Conservation (phyloP, 2,329 filamentous ascomycete species). For the Paecilomyces fulvus region DNA sequence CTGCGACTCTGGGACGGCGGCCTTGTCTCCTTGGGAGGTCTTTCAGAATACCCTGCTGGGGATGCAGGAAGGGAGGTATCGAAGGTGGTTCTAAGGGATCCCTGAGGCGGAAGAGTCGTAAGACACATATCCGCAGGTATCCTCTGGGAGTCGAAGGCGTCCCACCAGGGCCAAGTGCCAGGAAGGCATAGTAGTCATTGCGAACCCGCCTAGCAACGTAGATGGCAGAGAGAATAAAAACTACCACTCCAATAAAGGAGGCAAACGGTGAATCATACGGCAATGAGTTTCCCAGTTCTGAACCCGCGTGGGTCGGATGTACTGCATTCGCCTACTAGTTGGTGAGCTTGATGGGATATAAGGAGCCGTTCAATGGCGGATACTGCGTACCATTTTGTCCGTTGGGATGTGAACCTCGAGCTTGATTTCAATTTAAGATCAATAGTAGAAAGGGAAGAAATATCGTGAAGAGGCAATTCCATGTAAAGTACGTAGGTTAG, state of each 20-base stretch:
- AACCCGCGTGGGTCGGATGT: not conserved
- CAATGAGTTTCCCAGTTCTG: not conserved
- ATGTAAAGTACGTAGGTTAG: not conserved
- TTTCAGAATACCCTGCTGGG: conserved; percentile 51
- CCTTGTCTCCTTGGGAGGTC: conserved; percentile 55
- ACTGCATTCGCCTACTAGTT: not conserved
- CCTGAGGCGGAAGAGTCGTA: conserved; percentile 62
- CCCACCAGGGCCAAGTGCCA: conserved; percentile 29
- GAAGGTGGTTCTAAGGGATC: conserved; percentile 58
- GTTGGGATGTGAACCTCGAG: not conserved
- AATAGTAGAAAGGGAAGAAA: not conserved
- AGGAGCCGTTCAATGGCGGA: not conserved
- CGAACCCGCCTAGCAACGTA: not conserved
- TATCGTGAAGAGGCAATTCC: not conserved
- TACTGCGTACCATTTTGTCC: not conserved
- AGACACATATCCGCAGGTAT: conserved; percentile 64
- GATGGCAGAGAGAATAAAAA: not conserved
- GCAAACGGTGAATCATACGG: not conserved
- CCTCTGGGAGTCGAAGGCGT: conserved; percentile 65
- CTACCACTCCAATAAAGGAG: not conserved
- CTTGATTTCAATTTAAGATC: not conserved
- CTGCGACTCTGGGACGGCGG: conserved; percentile 57
- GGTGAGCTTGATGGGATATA: not conserved
- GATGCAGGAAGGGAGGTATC: conserved; percentile 44
- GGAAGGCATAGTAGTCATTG: conserved; percentile 28